Percentiles rank a stretch among this genome's conserved stretches.
Evolutionary conservation across 805 yeast species (phyloP).

Genomic region (Teunomyces aglyptinius): DNA sequence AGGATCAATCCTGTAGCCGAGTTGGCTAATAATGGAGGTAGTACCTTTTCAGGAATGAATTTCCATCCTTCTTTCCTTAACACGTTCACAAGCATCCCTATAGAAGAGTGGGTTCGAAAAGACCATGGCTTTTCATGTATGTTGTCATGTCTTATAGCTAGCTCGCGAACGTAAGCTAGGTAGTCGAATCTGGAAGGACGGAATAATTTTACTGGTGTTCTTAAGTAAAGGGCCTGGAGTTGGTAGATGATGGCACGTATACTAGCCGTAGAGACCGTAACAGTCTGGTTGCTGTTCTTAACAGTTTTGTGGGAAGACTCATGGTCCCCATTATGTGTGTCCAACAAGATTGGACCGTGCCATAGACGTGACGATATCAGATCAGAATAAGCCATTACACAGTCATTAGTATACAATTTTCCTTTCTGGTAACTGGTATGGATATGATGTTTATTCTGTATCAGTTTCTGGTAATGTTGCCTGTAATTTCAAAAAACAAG

Average conservation of each 20-base stretch:
- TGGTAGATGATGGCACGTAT: constrained; percentile 81
- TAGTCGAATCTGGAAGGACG: constrained; percentile 90
- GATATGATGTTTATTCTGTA: not conserved
- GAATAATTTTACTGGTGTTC: constrained; percentile 83
- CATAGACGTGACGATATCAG: not conserved
- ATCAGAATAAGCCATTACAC: constrained; percentile 1
- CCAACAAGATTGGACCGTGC: not conserved
- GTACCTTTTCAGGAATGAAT: constrained; percentile 76
- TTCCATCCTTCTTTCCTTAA: constrained; percentile 79
- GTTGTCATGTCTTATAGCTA: constrained; percentile 45
- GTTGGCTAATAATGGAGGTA: constrained; percentile 88
- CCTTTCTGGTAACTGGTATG: not conserved
- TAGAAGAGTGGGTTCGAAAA: constrained; percentile 69
- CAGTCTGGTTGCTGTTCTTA: constrained; percentile 35
- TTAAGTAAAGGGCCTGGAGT: constrained; percentile 68
- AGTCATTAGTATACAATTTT: not conserved
- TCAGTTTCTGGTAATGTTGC: too few species aligned
- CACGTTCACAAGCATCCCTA: constrained; percentile 72
- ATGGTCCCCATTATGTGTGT: not conserved
- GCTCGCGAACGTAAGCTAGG: constrained; percentile 61
- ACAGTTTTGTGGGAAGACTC: not conserved
- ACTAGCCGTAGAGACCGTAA: constrained; percentile 83
- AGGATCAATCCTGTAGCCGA: constrained; percentile 85
- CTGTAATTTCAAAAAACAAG: too few species aligned
- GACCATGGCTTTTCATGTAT: constrained; percentile 49